Conservation (phyloP, 2,329 filamentous ascomycete genomes). For the Sporothrix protearum region DNA sequence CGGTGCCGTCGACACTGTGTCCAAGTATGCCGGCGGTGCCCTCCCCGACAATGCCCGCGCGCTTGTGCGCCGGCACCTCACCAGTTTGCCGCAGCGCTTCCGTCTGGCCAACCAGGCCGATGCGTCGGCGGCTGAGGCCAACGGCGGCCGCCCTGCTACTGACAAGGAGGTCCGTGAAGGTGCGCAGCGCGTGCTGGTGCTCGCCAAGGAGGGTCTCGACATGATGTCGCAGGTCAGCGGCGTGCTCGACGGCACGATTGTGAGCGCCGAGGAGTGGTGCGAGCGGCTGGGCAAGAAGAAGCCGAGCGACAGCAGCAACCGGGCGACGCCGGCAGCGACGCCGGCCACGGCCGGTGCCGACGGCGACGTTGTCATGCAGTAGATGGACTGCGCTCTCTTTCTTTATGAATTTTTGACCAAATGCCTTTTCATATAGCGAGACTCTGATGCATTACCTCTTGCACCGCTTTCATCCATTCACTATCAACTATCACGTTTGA, state of each 20-base stretch:
- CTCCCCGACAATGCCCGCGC: conserved; percentile 82
- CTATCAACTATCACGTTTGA: neutral
- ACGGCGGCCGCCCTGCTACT: conserved; percentile 28
- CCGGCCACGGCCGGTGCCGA: neutral
- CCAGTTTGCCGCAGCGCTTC: conserved; percentile 76
- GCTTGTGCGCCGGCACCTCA: conserved; percentile 78
- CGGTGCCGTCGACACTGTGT: conserved; percentile 78
- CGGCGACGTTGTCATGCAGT: conserved; percentile 19
- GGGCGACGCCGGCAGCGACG: neutral
- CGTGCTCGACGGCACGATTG: conserved; percentile 83
- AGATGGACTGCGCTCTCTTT: neutral
- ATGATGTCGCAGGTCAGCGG: conserved; percentile 91
- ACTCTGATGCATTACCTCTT: neutral
- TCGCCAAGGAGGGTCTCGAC: conserved; percentile 86
- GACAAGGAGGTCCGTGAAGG: conserved; percentile 46
- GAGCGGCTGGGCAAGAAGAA: conserved; percentile 62
- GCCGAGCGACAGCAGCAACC: conserved; percentile 28
- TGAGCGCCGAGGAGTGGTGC: conserved; percentile 89
- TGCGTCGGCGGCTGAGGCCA: conserved; percentile 20
- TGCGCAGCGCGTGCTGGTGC: conserved; percentile 74
- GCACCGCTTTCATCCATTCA: neutral
- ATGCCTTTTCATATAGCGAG: neutral
- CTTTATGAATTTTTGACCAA: neutral
- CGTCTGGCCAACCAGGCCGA: conserved; percentile 58
- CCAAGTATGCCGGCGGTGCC: conserved; percentile 84